Evolutionary conservation across 2,329 filamentous ascomycete species (phyloP), one percentile per base, ranked within the genome.

Genomic region (Madurella fahalii): DNA sequence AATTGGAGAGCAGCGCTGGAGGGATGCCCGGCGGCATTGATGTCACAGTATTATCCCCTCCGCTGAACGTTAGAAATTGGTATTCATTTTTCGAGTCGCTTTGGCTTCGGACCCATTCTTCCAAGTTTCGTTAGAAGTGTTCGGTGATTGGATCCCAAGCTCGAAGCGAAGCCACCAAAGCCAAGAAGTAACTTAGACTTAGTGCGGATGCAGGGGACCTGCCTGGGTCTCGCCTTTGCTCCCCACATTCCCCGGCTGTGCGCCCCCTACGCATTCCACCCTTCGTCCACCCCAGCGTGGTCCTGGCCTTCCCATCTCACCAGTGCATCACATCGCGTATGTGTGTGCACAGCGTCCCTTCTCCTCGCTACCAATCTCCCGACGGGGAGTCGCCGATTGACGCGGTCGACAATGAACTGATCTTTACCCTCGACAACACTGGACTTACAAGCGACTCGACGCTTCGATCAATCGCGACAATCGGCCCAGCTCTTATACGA

Each of bases 251-350:
- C 37, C 34, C 32, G 20, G 30, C 13, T n/a, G 47, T 18, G 20
- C 30, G 25, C 20, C 50, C 50, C 50, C 50, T 45, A 13, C 25
- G 43, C 43, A 20, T 52, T 20, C 55, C 58, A 30, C 41, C n/a
- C 37, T 53, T 40, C 18, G 34, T 45, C 50, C 40, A n/a, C 25
- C 25, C 12, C 25, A 37, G 9, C 31, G 32, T 18, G 18, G 25
- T 43, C 39, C 16, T 39, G 32, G 15, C 37, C 20, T 37, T 20
- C 46, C 31, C 56, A 40, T 48, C 54, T 57, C 52, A 56, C 48
- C 48, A 58, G 52, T 39, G 52, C 56, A 50, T 50, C 50, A 47
- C 52, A 53, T 58, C 53, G 50, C 56, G 48, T 52, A 41, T 48
- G 40, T 13, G 48, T 54, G 47, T 48, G 40, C 15, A 43, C 30